Conservation (phyloP, 495 filamentous ascomycete genomes). For the Aspergillus conjunctus region DNA sequence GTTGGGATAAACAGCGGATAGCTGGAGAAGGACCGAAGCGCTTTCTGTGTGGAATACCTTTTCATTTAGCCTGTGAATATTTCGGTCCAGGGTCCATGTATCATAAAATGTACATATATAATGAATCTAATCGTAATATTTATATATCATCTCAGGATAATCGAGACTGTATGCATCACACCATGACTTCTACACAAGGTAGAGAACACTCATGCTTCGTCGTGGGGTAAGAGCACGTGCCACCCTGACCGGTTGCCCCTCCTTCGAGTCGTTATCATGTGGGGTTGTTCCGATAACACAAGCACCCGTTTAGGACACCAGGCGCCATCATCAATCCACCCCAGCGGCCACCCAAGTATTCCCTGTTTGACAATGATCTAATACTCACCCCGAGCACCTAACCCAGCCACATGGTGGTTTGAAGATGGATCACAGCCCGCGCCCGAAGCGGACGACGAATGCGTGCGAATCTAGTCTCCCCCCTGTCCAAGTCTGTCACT, state of each 20-base stretch:
- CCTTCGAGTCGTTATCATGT: background rate
- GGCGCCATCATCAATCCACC: background rate
- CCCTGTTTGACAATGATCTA: background rate
- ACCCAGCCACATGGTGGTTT: no score
- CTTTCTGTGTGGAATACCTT: background rate
- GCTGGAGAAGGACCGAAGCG: background rate
- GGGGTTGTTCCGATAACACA: background rate
- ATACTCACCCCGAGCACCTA: background rate
- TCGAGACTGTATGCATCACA: no score
- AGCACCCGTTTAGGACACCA: background rate
- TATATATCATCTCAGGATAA: background rate
- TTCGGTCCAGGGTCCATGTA: background rate
- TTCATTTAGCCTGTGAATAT: background rate
- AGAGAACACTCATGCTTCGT: no score
- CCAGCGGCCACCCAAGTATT: background rate
- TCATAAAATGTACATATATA: background rate
- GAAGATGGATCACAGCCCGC: slow-evolving; percentile 19
- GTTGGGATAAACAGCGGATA: background rate
- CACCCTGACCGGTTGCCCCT: background rate
- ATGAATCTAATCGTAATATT: background rate
- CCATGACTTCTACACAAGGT: no score
- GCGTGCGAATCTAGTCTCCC: slow-evolving; percentile 16
- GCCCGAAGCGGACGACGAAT: slow-evolving; percentile 24
- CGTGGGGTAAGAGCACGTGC: background rate
- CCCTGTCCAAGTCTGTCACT: background rate